A percentile compares a stretch with the other conserved stretches of the same genome.
These are phyloP conservation scores for Cajanus cajan DNA, from an alignment of 306 rosid species.

Conservation along the genomic window DNA sequence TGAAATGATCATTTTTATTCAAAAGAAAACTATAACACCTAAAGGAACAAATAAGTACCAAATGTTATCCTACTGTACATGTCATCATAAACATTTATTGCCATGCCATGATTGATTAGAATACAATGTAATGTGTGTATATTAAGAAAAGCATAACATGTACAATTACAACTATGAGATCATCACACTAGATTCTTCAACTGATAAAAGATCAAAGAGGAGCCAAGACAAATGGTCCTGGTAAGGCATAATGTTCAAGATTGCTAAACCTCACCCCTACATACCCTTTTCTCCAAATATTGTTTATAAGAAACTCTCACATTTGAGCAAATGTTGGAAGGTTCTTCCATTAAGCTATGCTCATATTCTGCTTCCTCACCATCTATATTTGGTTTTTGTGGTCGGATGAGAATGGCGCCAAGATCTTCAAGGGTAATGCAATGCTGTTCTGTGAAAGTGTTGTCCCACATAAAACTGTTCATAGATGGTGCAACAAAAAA, in stretches of 20 bases:
- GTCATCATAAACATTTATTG: too few relatives aligned
- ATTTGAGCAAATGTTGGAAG: conserved; percentile 43
- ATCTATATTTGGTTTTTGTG: conserved; percentile 48
- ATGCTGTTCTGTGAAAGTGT: conserved; percentile 72
- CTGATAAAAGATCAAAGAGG: background rate
- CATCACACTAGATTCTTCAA: background rate
- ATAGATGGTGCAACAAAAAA: conserved; percentile 84
- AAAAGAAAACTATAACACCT: too few relatives aligned
- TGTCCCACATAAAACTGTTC: conserved; percentile 71
- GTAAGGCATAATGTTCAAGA: background rate
- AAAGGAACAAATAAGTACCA: too few relatives aligned
- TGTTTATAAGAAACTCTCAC: conserved; percentile 48
- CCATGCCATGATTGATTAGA: background rate
- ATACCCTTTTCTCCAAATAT: conserved; percentile 16
- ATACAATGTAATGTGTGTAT: background rate
- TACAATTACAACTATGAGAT: background rate
- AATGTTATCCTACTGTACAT: too few relatives aligned
- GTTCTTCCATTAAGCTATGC: conserved; percentile 69
- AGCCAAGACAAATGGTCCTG: background rate
- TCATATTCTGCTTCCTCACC: background rate
- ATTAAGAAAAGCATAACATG: background rate
- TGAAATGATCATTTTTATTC: too few relatives aligned
- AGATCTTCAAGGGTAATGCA: conserved; percentile 61
- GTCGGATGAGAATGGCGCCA: conserved; percentile 69
- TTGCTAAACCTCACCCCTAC: conserved; percentile 12